Percentiles rank a stretch among this genome's conserved stretches.
These are phyloP conservation scores for Diplocarpon mali DNA, from an alignment of 2,329 filamentous ascomycete species.

Conservation along the genomic window DNA sequence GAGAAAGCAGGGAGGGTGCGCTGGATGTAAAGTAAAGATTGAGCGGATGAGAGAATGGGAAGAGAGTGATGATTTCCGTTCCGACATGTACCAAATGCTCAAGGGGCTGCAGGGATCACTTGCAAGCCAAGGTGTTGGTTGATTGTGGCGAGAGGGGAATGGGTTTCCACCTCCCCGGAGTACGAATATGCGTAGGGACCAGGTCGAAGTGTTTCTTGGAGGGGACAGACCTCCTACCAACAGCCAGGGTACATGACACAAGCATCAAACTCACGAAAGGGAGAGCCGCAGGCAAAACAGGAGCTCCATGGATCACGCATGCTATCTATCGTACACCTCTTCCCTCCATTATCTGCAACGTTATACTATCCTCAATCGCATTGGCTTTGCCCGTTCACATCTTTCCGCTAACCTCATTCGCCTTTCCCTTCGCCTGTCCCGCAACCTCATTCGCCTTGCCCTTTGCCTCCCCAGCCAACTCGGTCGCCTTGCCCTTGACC, in stretches of 20 bases:
- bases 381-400: conserved; percentile 3
- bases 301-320: background rate
- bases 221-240: background rate
- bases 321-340: conserved; percentile 3
- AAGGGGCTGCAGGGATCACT: no score
- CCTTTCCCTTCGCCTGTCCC: conserved; percentile 30
- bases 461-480: conserved; percentile 28
- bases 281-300: background rate
- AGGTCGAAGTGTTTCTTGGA: no score
- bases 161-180: no score
- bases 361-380: background rate
- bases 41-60: no score
- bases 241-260: background rate
- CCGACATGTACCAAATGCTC: no score
- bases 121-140: no score
- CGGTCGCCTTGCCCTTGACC: conserved; percentile 34
- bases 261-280: no score
- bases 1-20: no score
- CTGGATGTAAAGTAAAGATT: no score
- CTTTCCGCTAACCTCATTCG: conserved; percentile 30
- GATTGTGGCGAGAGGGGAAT: no score
- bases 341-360: background rate
- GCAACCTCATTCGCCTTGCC: conserved; percentile 31
- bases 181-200: no score
- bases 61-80: no score